A percentile compares a stretch with the other conserved stretches of the same genome.
phyloP scores from a whole-genome alignment of 2,329 filamentous ascomycete species.

The Septoria petroselini region DNA sequence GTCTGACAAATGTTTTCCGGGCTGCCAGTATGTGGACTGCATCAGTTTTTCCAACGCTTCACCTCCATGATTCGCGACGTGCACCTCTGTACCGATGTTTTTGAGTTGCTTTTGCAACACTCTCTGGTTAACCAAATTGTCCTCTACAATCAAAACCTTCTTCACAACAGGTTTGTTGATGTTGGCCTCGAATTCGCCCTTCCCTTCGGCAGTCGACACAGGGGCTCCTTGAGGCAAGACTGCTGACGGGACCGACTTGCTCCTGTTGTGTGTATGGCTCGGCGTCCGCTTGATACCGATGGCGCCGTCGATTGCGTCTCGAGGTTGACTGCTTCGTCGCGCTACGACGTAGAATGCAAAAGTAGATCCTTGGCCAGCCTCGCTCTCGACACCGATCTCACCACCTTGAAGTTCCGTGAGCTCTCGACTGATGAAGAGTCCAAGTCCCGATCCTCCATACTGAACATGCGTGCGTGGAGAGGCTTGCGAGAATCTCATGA shows the following conservation, averaged over 20 bases:
- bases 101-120: constrained; percentile 51
- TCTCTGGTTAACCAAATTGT: constrained; percentile 45
- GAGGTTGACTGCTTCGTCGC: constrained; percentile 51
- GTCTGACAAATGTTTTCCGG: constrained; percentile 21
- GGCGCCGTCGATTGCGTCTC: constrained; percentile 27
- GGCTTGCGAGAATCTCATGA: constrained; percentile 75
- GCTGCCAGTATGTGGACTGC: constrained; percentile 44
- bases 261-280: constrained; percentile 16
- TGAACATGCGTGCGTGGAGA: constrained; percentile 72
- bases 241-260: constrained; percentile 18
- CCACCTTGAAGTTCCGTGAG: constrained; percentile 79
- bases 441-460: constrained; percentile 75
- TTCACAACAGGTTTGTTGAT: constrained; percentile 17
- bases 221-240: constrained; percentile 5
- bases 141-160: constrained; percentile 44
- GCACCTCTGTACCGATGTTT: constrained; percentile 47
- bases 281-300: constrained; percentile 14
- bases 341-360: constrained; percentile 75
- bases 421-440: constrained; percentile 73
- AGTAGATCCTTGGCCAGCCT: constrained; percentile 65
- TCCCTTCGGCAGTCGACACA: constrained; percentile 5
- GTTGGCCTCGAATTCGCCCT: background rate
- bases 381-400: constrained; percentile 69
- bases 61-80: constrained; percentile 51
- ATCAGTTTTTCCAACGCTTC: constrained; percentile 48